Percentiles rank a stretch among this genome's conserved stretches.
Conservation (phyloP, 2,329 filamentous ascomycete genomes). For the Penicillium olsonii region DNA sequence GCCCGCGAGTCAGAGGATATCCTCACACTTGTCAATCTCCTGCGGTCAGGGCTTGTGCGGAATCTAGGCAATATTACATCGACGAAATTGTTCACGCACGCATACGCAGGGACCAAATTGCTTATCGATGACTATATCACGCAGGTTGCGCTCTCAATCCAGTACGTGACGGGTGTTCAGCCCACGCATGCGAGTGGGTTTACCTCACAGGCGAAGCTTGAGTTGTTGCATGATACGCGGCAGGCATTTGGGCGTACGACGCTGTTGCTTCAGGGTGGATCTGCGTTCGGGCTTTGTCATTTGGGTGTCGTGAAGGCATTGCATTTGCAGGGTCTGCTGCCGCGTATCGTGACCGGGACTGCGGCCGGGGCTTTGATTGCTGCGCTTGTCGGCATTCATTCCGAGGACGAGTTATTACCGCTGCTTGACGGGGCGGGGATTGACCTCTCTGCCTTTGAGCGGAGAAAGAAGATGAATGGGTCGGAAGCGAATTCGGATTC, state of each 20-base stretch:
- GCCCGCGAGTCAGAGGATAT: slow-evolving; percentile 73
- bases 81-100: slow-evolving; percentile 77
- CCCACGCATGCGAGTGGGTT: slow-evolving; percentile 54
- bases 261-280: slow-evolving; percentile 83
- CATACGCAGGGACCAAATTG: slow-evolving; percentile 85
- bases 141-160: slow-evolving; percentile 77
- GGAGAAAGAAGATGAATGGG: slow-evolving; percentile 30
- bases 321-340: slow-evolving; percentile 75
- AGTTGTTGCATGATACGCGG: slow-evolving; percentile 81
- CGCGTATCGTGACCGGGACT: slow-evolving; percentile 87
- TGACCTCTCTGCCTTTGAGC: slow-evolving; percentile 76
- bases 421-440: slow-evolving; percentile 79
- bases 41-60: slow-evolving; percentile 74
- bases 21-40: slow-evolving; percentile 72
- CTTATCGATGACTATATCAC: slow-evolving; percentile 89
- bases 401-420: slow-evolving; percentile 76
- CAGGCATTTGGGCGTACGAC: slow-evolving; percentile 86
- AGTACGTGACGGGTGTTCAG: slow-evolving; percentile 71
- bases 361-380: slow-evolving; percentile 89
- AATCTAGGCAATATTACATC: slow-evolving; percentile 91
- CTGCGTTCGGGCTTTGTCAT: slow-evolving; percentile 89
- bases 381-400: slow-evolving; percentile 82
- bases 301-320: slow-evolving; percentile 87
- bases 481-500: slow-evolving; percentile 27
- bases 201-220: slow-evolving; percentile 76